Percentiles rank a stretch among this genome's conserved stretches.
Evolutionary conservation across 176 grass and related monocot species (phyloP).

Genomic region (Aegilops sharonensis): DNA sequence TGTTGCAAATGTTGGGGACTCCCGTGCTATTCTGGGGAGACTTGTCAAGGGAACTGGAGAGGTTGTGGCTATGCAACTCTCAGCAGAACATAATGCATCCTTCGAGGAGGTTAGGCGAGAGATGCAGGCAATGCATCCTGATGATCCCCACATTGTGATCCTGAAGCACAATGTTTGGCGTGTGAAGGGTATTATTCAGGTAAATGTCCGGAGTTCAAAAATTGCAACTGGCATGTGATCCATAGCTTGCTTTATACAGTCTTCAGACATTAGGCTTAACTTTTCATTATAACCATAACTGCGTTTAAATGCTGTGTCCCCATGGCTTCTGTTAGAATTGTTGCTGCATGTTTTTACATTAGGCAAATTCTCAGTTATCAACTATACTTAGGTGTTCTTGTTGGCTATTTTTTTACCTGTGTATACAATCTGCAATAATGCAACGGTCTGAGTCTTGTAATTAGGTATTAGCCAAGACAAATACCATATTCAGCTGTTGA

Average conservation of each 20-base stretch:
- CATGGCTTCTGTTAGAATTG: conserved; percentile 8
- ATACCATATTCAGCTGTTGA: not conserved
- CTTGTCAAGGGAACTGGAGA: conserved; percentile 74
- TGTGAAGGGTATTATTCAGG: conserved; percentile 93
- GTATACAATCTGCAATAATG: not conserved
- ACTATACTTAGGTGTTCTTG: not conserved
- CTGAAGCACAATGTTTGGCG: conserved; percentile 90
- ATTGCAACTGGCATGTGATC: conserved; percentile 2
- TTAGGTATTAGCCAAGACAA: not conserved
- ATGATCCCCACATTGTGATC: conserved; percentile 76
- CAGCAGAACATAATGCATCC: conserved; percentile 79
- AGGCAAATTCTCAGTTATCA: conserved; percentile 12
- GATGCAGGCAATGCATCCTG: conserved; percentile 69
- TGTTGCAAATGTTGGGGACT: conserved; percentile 76
- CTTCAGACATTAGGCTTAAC: not conserved
- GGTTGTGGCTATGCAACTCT: conserved; percentile 76
- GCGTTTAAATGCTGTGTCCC: not conserved
- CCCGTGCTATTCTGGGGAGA: conserved; percentile 70
- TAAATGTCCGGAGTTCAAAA: conserved; percentile 24
- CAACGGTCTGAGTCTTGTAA: not conserved
- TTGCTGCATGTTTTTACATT: conserved; percentile 9
- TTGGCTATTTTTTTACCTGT: conserved; percentile 4
- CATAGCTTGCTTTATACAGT: conserved; percentile 2
- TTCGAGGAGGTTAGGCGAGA: conserved; percentile 74
- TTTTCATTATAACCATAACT: not conserved